Evolutionary conservation across 1,139 yeast species (phyloP).

Genomic region (Debaryomyces robertsiae): DNA sequence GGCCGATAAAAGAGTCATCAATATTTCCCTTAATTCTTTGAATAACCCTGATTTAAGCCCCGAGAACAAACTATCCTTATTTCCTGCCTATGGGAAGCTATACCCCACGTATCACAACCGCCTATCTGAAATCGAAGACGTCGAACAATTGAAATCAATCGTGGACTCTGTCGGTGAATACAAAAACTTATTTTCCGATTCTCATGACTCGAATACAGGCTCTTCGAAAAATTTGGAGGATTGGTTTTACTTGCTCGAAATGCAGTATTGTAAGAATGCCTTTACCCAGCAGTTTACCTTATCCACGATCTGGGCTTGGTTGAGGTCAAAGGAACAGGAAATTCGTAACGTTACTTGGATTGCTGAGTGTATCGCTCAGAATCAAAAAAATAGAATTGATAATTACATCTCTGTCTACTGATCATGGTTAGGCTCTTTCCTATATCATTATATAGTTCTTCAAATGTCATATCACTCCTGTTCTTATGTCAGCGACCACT

Average conservation of each 20-base stretch:
- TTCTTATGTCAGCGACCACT: not conserved
- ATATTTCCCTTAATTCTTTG: conserved; percentile 86
- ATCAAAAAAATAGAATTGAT: conserved; percentile 79
- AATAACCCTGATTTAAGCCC: conserved; percentile 71
- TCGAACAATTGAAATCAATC: conserved; percentile 75
- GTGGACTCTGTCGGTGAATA: conserved; percentile 78
- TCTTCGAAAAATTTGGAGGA: conserved; percentile 74
- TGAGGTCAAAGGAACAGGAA: conserved; percentile 94
- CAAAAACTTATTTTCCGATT: conserved; percentile 57
- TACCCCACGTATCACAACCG: conserved; percentile 74
- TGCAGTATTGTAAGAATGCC: conserved; percentile 89
- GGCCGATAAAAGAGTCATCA: conserved; percentile 93
- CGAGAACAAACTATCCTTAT: conserved; percentile 68
- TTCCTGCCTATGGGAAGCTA: conserved; percentile 81
- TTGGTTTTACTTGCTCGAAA: conserved; percentile 88
- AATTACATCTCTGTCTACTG: conserved; percentile 74
- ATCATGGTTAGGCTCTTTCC: conserved; percentile 4
- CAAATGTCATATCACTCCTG: not conserved
- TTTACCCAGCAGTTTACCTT: conserved; percentile 96
- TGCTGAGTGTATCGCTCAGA: conserved; percentile 94
- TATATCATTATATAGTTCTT: conserved; percentile 5
- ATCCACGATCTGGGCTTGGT: conserved; percentile 94
- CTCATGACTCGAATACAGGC: conserved; percentile 46
- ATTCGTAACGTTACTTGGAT: conserved; percentile 97
- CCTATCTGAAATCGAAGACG: conserved; percentile 77